These are phyloP conservation scores for Fusarium nelsonii DNA, from an alignment of 2,329 filamentous ascomycete genomes.

Conservation along the genomic window DNA sequence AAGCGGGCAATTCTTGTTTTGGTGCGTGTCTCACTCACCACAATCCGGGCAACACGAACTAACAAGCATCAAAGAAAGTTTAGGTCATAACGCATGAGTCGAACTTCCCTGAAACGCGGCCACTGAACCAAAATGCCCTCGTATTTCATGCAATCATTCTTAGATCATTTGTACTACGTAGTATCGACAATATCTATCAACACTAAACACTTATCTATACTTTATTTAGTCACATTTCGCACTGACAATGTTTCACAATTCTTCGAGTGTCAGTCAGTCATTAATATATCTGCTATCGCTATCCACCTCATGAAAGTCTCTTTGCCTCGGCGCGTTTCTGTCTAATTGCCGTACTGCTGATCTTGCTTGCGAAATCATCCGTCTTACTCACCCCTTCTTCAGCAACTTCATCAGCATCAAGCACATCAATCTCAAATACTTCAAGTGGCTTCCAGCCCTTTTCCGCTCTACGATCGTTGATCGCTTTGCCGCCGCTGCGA, in stretches of 20 bases:
- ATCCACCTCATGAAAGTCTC: constrained; percentile 6
- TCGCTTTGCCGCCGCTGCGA: constrained; percentile 81
- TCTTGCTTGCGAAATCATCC: constrained; percentile 76
- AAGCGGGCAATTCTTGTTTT: constrained; percentile 9
- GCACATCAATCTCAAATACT: constrained; percentile 89
- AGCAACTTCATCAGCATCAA: constrained; percentile 67
- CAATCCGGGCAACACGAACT: background rate
- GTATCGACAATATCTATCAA: background rate
- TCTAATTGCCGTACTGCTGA: constrained; percentile 78
- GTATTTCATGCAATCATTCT: background rate
- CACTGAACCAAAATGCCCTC: background rate
- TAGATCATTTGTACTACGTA: background rate
- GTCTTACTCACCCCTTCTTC: constrained; percentile 57
- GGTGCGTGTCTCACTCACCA: background rate
- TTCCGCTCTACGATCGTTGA: constrained; percentile 84
- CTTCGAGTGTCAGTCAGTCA: background rate
- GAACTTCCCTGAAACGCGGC: background rate
- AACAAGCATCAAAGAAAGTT: background rate
- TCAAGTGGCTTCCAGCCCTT: constrained; percentile 82
- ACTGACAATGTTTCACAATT: background rate
- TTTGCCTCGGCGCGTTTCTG: constrained; percentile 58
- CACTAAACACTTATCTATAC: background rate
- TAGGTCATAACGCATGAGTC: background rate
- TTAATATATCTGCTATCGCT: background rate
- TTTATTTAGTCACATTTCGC: background rate